phyloP scores from a whole-genome alignment of 2,329 filamentous ascomycete species.

The Aspergillus latus region DNA sequence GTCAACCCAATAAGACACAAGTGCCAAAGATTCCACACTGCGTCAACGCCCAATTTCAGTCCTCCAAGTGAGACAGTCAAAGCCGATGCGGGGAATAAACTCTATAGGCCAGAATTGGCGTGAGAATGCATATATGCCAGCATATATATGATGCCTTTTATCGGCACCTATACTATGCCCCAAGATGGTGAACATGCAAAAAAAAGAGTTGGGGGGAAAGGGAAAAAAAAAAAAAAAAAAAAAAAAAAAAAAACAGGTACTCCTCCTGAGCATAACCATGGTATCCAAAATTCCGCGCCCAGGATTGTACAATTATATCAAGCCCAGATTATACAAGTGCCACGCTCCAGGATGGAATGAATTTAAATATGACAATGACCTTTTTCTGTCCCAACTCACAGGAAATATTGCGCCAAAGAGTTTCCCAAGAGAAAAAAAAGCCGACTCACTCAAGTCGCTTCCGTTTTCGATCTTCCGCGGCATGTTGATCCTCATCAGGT shows the following conservation, averaged over 20 bases:
- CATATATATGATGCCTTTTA: conserved; percentile 9
- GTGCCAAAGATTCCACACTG: background rate
- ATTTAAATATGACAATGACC: background rate
- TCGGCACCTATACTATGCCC: conserved; percentile 4
- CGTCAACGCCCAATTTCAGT: background rate
- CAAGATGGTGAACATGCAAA: background rate
- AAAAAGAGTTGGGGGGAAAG: background rate
- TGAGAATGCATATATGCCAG: conserved; percentile 4
- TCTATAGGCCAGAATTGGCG: background rate
- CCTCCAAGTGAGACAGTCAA: conserved; percentile 15
- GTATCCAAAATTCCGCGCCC: conserved; percentile 8
- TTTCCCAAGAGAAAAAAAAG: background rate
- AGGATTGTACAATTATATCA: conserved; percentile 17
- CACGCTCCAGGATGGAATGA: conserved; percentile 7
- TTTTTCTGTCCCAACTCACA: conserved; percentile 1
- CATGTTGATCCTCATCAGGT: conserved; percentile 61
- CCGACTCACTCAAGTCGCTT: conserved; percentile 53
- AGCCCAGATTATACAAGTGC: conserved; percentile 11
- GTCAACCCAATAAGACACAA: background rate
- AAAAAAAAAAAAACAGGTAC: conserved; percentile 4
- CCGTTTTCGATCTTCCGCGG: conserved; percentile 60
- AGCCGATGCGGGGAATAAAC: conserved; percentile 20
- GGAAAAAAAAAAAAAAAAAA: background rate
- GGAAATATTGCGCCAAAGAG: background rate
- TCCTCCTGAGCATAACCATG: conserved; percentile 1